Evolutionary conservation across 1,284 basidiomycete species (phyloP), one percentile per base, ranked within the genome.

Genomic region (Caloboletus firmus): DNA sequence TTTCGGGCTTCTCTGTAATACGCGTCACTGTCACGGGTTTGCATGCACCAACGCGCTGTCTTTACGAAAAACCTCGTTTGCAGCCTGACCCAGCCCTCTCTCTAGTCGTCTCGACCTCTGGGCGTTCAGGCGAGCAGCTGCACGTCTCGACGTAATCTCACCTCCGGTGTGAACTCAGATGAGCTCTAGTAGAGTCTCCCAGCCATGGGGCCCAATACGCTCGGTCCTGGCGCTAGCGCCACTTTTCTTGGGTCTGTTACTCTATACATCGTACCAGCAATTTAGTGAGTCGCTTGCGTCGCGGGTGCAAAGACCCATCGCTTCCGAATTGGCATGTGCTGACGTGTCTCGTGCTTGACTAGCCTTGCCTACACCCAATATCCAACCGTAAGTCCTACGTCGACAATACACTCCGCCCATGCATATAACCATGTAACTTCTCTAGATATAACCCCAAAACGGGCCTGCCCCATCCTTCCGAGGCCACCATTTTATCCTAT

Each of bases 391-490:
- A 61, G 73, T 54, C 10, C 18, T 8, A 18, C 20, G 43, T 41
- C 10, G 31, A 9, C n/a, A 1, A 3, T 31, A 17, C 32, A 30
- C 18, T 18, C 5, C 4, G 34, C 47, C 51, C 41, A 57, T 24
- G 3, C 20, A 39, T 31, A 48, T 35, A 3, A 42, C 22, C 28
- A 1, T 40, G 20, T 31, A 50, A 37, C 12, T 6, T 24, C 43
- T n/a, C 22, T 57, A 86, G 85, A 44, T 71, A 76, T 51, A 66
- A 89, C 67, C 76, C 83, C 6, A 54, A 64, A 15, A 86, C 84
- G 0, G 74, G 74, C 35, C 69, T 83, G 4, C 85, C 88, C 4
- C 87, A 89, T 62, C 76, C 89, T 26, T 89, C 89, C 0, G 89
- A 92, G 67, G 64, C 78, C 0, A 79, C 78, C 24, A 87, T 91